A percentile compares a stretch with the other conserved stretches of the same genome.
phyloP scores from a whole-genome alignment of 2,329 filamentous ascomycete genomes.

The Talaromyces sp. region DNA sequence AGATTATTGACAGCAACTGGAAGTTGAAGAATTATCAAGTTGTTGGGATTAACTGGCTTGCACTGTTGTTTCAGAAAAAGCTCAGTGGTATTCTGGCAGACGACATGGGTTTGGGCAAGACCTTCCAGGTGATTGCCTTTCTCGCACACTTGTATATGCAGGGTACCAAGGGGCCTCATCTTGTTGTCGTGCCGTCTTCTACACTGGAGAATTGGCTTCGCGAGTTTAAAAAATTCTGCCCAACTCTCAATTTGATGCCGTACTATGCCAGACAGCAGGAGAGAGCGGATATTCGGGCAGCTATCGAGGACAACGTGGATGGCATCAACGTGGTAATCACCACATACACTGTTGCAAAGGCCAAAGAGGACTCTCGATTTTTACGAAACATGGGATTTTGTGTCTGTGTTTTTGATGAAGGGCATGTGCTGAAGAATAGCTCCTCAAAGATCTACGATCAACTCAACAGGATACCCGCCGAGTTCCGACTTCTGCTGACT shows the following conservation, averaged over 20 bases:
- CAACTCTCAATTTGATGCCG: slow-evolving; percentile 64
- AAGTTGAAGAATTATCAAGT: slow-evolving; percentile 89
- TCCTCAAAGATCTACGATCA: slow-evolving; percentile 76
- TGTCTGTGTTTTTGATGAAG: slow-evolving; percentile 81
- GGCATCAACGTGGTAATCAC: slow-evolving; percentile 67
- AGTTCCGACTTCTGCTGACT: slow-evolving; percentile 81
- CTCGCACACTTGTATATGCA: slow-evolving; percentile 75
- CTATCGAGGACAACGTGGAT: slow-evolving; percentile 60
- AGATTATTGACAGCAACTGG: slow-evolving; percentile 70
- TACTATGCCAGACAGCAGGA: slow-evolving; percentile 69
- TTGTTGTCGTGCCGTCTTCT: slow-evolving; percentile 88
- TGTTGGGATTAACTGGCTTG: slow-evolving; percentile 92
- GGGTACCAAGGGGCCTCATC: slow-evolving; percentile 64
- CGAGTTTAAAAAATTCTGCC: slow-evolving; percentile 86
- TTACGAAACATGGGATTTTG: slow-evolving; percentile 56
- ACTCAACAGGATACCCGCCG: slow-evolving; percentile 68
- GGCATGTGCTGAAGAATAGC: slow-evolving; percentile 86
- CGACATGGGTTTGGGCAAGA: slow-evolving; percentile 95
- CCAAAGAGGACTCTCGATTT: slow-evolving; percentile 59
- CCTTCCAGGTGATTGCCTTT: slow-evolving; percentile 91
- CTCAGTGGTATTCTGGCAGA: slow-evolving; percentile 91
- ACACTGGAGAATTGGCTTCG: slow-evolving; percentile 94
- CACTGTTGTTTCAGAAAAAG: slow-evolving; percentile 71
- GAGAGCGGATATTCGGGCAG: slow-evolving; percentile 63
- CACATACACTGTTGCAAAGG: slow-evolving; percentile 64